Percentiles rank a stretch among this genome's conserved stretches.
Evolutionary conservation across 2,329 filamentous ascomycete genomes (phyloP).

Genomic region (Talaromyces piceae): DNA sequence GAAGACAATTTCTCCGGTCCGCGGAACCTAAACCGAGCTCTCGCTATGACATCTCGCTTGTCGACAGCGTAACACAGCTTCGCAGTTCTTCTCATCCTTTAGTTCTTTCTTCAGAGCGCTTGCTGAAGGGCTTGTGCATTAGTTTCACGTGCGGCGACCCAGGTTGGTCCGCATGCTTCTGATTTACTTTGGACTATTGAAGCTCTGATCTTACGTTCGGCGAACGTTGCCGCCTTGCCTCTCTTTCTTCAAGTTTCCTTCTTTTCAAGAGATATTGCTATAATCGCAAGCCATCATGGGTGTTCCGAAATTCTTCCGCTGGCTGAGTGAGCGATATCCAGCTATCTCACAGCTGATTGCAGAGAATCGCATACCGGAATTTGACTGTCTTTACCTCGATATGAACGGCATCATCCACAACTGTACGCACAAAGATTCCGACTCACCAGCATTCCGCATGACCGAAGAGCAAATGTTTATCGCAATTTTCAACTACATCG

Average conservation of each 20-base stretch:
- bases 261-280: conserved; percentile 10
- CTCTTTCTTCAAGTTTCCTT: neutral
- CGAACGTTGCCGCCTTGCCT: neutral
- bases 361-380: conserved; percentile 97
- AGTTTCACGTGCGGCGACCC: neutral
- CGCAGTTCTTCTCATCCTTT: neutral
- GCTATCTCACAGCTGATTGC: conserved; percentile 97
- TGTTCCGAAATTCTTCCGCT: conserved; percentile 89
- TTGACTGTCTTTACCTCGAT: conserved; percentile 79
- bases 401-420: conserved; percentile 99
- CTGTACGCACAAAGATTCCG: conserved; percentile 94
- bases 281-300: conserved; percentile 45
- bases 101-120: neutral
- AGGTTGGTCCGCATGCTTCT: neutral
- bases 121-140: neutral
- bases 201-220: neutral
- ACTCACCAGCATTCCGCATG: conserved; percentile 84
- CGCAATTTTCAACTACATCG: conserved; percentile 99
- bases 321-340: conserved; percentile 98
- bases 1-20: conserved; percentile 6
- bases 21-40: neutral
- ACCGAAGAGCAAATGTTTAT: conserved; percentile 99
- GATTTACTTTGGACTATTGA: neutral
- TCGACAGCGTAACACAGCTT: neutral
- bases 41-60: neutral